Base-by-base conservation (phyloP, 495 filamentous ascomycete species). In the Acidomyces sp. region DNA sequence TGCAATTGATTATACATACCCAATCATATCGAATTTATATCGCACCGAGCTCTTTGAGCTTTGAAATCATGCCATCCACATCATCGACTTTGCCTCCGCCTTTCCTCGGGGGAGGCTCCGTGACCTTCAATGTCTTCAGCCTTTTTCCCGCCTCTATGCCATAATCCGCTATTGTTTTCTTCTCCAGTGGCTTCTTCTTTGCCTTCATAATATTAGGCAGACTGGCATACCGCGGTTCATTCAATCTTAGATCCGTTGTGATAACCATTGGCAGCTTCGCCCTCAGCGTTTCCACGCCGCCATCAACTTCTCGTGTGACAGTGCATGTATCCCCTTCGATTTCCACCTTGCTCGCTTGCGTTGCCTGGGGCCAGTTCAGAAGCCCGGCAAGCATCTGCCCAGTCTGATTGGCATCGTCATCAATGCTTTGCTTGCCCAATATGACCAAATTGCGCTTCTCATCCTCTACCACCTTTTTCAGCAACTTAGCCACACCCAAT, bases 131-230 rank as follows among this genome's bases (percentile, higher is more conserved):
- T 35, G 83, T 81, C 78, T 86, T 92, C 62, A 97, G 64, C 55
- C 88, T 67, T 59, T 66, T 76, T 61, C 26, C 26, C 36, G 74
- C 68, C 55, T 84, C 76, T 6, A 86, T 69, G 0, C 82, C 85
- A 59, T 77, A 79, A 58, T 96, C 88, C 35, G 60, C 73, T 58
- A 93, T 56, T 34, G 66, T 82, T 73, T 82, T 81, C 79, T 93
- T 96, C 61, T 85, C 83, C 51, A 97, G 54, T 52, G 80, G 80
- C 77, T 96, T 97, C 82, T 96, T 97, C 81, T 96, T 96, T 39
- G 90, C 90, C 77, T 95, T 96, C 92, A 97, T 97, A 44, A 97
- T 96, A 62, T 95, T 95, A 52, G 85, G 88, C 70, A 97, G 58
- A 60, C 75, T 93, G 37, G 86, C 88, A 63, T 95, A 97, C 37